Evolutionary conservation across 2,329 filamentous ascomycete genomes (phyloP), one percentile per base, ranked within the genome.

Genomic region (Hypoxylon sp.): DNA sequence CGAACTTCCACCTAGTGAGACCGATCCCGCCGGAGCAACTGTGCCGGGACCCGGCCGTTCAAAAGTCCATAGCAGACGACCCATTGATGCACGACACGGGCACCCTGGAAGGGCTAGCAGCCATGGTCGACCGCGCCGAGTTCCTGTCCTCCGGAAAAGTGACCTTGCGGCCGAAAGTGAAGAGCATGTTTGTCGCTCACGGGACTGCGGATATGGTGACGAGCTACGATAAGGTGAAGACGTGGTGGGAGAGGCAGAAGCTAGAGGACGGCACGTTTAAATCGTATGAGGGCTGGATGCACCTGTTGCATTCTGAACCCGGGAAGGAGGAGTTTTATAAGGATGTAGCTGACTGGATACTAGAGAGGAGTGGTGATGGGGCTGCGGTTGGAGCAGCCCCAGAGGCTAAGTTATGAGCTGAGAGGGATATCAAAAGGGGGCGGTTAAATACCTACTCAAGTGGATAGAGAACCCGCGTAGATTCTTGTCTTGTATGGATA

Each of bases 101-200:
- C 34, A 97, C 94, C 5, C 83, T 97, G n/a, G 90, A 94, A 77
- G 92, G 92, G 0, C 77, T 97, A 32, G 86, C 91, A 0, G 90
- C 87, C 0, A 85, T 97, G 85, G 80, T 97, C 69, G 92, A 96
- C 76, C 87, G 94, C 25, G 90, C 90, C 1, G 80, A 80, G 4
- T 83, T 83, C 56, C 79, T 97, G 65, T 80, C 87, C 4, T 80
- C 77, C 5, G 90, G 89, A 2, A 83, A 81, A 53, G 78, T 88
- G 29, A 79, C 73, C 69, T 77, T 88, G 74, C 77, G 86, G 77
- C 76, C 80, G 23, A 76, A 80, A n/a, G 86, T 92, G 58, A 85
- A 81, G 66, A 85, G 87, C 54, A 75, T 97, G 25, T 91, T 91
- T 84, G 77, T 96, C 29, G 86, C 87, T 0, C 93, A 97, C 79